Evolutionary conservation across 306 rosid species (phyloP).

Genomic region (Styphnolobium japonicum): DNA sequence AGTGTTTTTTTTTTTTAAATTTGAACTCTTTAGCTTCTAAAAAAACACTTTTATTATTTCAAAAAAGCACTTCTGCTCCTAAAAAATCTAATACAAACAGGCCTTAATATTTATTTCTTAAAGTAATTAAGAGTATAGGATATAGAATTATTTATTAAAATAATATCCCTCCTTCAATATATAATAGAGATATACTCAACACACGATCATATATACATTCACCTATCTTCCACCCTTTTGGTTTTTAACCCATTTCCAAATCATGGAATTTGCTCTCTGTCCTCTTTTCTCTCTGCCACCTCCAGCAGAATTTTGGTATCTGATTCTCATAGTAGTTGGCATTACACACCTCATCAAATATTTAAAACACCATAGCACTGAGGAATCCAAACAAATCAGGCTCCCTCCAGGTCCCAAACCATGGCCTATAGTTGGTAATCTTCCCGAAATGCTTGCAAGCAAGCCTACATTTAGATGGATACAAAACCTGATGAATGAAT

Average conservation of each 20-base stretch:
- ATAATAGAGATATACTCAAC: too few relatives aligned
- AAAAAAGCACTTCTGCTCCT: too few relatives aligned
- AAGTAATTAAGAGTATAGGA: too few relatives aligned
- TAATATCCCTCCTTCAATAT: too few relatives aligned
- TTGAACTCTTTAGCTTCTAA: too few relatives aligned
- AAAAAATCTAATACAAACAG: too few relatives aligned
- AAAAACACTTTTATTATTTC: too few relatives aligned
- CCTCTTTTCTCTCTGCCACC: not conserved
- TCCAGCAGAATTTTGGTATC: not conserved
- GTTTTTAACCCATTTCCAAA: not conserved
- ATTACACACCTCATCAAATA: not conserved
- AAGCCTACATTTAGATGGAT: slow-evolving; percentile 24
- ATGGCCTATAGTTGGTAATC: slow-evolving; percentile 26
- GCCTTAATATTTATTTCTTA: too few relatives aligned
- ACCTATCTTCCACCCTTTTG: not conserved
- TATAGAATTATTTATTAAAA: too few relatives aligned
- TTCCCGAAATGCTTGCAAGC: slow-evolving; percentile 22
- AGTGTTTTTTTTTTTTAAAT: too few relatives aligned
- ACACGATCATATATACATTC: not conserved
- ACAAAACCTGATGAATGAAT: slow-evolving; percentile 23
- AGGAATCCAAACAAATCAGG: not conserved
- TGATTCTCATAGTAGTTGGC: not conserved
- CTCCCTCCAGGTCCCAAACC: slow-evolving; percentile 23
- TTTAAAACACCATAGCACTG: not conserved
- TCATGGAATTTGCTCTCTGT: not conserved